Evolutionary conservation across 2,329 filamentous ascomycete genomes (phyloP), one percentile per base, ranked within the genome.

Genomic region (Colletotrichum caudatum): DNA sequence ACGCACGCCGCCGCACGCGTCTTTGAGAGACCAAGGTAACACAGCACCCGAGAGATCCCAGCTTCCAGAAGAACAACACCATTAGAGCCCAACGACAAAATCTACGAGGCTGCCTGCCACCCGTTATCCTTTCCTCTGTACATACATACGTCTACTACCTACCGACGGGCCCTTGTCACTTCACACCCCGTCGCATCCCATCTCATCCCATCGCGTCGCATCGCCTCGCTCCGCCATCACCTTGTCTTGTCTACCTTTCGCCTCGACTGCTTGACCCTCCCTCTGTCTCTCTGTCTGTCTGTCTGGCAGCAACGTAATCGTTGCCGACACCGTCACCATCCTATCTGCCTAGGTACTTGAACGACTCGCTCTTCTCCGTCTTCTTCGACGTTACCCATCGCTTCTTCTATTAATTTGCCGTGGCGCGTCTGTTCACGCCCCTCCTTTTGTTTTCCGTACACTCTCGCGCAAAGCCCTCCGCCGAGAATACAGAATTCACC

Each of bases 381-480:
- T 53, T 41, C 35, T 44, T 39, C 54, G 50, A 46, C 20, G 50
- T 50, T 56, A 56, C 20, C 48, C 64, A 29, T 70, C n/a, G 50
- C 33, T 35, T 62, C 57, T 41, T 39, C 35, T 35, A 35, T 23
- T 58, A 41, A 14, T 29, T 66, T 54, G 39, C 50, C 14, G 63
- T 51, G 41, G 60, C 64, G 68, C 46, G 46, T 54, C 57, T 60
- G 39, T 48, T 44, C 57, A 58, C 54, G 54, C 62, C 20, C 67
- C 46, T 48, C 59, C 26, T 26, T 51, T 51, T 26, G 50, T 44
- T 37, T 46, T 61, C 67, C 20, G 20, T 54, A 53, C 62, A 70
- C 57, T 51, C 56, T 71, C 57, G 57, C 68, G 64, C 64, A 67
- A 67, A 71, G n/a, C 56, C 64, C 64, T 61, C 39, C 39, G n/a